Base-by-base conservation (phyloP, 2,329 filamentous ascomycete species). In the Hymenoscyphus repandus region DNA sequence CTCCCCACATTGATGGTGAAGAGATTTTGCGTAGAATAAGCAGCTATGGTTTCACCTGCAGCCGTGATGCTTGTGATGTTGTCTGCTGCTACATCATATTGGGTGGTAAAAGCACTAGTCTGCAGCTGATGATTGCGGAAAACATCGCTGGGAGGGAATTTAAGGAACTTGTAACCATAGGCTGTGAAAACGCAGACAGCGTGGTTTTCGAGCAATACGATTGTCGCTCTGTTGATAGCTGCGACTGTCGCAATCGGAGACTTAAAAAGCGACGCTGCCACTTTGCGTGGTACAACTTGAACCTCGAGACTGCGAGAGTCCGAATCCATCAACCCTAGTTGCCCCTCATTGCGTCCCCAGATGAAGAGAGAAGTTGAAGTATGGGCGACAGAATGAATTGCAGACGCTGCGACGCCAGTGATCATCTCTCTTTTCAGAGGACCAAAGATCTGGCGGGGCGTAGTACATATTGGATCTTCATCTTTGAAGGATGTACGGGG, bases 181-280 rank as follows among this genome's bases (percentile, higher is more conserved):
- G 95, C 95, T 1, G 90, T 92, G 62, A 99, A 96, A 0, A 99
- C 85, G 76, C 88, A 95, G 9, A 97, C 90, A 17, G 90, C 90
- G 59, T 88, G 84, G 60, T 90, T 95, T 44, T 90, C 86, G 2
- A 99, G 78, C 27, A 99, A 72, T 55, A 90, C 86, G 1, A 86
- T 85, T 0, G 93, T 96, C 6, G 93, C 93, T 58, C 85, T 85
- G 64, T 97, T 92, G 52, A 95, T 96, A 3, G 91, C 92, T 0
- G 88, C 87, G 0, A 93, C 88, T 66, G 86, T 87, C 22, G 79
- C 73, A 47, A 99, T 96, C 0, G 2, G 82, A 80, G 49, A 76
- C 10, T 78, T 78, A 63, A 93, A 88, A 1, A 95, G 75, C 0
- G 90, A 93, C 0, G 90, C 89, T 0, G 90, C 91, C 39, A 99